phyloP scores from a whole-genome alignment of 441 rosid genomes.

The Raphanus hybrid region DNA sequence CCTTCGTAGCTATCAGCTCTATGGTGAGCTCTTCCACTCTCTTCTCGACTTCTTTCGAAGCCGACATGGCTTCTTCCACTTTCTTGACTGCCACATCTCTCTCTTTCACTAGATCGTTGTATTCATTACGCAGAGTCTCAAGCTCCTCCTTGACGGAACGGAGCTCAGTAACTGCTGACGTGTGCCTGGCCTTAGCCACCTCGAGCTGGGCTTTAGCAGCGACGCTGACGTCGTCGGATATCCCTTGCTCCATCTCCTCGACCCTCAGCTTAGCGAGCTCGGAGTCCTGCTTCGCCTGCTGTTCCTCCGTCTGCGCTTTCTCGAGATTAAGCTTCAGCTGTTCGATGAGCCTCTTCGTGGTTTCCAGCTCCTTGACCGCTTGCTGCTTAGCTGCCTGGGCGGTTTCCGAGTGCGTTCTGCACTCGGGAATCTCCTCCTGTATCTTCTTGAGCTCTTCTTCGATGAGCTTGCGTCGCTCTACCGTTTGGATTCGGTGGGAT shows the following conservation, averaged over 20 bases:
- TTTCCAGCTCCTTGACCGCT: constrained; percentile 75
- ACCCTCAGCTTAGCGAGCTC: constrained; percentile 89
- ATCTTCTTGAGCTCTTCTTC: constrained; percentile 79
- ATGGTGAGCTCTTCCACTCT: constrained; percentile 84
- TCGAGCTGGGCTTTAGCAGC: constrained; percentile 95
- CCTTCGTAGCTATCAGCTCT: constrained; percentile 85
- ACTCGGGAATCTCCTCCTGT: constrained; percentile 76
- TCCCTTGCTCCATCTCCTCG: constrained; percentile 93
- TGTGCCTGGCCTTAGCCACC: constrained; percentile 85
- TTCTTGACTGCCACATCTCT: constrained; percentile 64
- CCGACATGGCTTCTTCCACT: constrained; percentile 72
- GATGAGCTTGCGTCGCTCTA: constrained; percentile 79
- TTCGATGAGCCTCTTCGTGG: constrained; percentile 79
- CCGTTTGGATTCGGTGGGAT: constrained; percentile 78
- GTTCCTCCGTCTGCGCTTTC: constrained; percentile 89
- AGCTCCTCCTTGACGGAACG: constrained; percentile 71
- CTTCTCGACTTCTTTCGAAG: constrained; percentile 85
- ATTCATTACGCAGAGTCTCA: constrained; percentile 60
- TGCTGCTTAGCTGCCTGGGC: constrained; percentile 67
- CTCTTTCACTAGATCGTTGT: constrained; percentile 59
- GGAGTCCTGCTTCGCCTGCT: constrained; percentile 90
- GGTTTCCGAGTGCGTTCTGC: constrained; percentile 56
- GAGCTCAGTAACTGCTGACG: constrained; percentile 68
- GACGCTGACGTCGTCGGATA: constrained; percentile 82
- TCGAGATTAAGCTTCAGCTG: constrained; percentile 83